Conservation (phyloP, 139 green algal genomes). For the Asterochloris sp. region DNA sequence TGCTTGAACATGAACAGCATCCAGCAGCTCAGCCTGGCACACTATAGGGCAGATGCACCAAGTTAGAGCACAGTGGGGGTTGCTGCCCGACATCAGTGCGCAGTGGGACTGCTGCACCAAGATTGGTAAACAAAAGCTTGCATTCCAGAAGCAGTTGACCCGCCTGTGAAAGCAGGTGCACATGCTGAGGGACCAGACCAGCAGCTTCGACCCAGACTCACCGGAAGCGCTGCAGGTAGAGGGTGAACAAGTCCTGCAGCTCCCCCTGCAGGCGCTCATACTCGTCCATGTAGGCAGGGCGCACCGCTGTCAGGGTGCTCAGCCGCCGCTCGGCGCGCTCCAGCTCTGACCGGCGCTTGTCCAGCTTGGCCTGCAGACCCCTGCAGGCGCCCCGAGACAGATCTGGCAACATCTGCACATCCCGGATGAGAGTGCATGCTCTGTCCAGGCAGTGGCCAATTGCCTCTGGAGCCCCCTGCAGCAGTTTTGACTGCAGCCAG, state of each 20-base stretch:
- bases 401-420: background rate
- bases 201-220: background rate
- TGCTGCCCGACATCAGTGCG: no score
- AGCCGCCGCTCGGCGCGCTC: constrained; percentile 77
- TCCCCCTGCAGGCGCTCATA: constrained; percentile 75
- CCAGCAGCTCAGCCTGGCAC: background rate
- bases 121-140: no score
- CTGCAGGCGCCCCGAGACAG: background rate
- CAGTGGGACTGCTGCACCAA: no score
- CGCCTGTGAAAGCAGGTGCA: no score
- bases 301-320: constrained; percentile 51
- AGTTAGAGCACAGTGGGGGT: no score
- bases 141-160: no score
- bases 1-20: background rate
- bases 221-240: constrained; percentile 41
- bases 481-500: no score
- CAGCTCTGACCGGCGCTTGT: constrained; percentile 63
- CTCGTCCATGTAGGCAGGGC: constrained; percentile 85
- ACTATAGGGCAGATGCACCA: constrained; percentile 21
- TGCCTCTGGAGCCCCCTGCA: no score
- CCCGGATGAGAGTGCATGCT: no score
- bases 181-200: no score
- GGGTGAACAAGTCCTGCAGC: constrained; percentile 57
- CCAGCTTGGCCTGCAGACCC: constrained; percentile 12
- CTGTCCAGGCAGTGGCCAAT: no score